phyloP scores from a whole-genome alignment of 208 protist species.

The Crithidia expoeki region DNA sequence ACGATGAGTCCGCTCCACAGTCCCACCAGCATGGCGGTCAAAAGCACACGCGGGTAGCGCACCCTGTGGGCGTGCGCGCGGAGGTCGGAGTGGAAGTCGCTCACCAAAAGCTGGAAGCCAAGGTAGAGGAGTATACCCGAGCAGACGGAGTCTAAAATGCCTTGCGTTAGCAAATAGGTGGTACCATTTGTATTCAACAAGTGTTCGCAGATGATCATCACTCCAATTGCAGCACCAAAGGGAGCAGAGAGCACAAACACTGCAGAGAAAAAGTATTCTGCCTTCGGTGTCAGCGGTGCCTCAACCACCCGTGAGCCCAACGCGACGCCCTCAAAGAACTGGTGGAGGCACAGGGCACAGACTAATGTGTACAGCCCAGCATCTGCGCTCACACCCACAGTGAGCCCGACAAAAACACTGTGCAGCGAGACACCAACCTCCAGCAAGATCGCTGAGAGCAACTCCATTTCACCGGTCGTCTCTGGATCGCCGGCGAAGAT shows the following conservation, averaged over 20 bases:
- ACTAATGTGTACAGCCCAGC: constrained; percentile 45
- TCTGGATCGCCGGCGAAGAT: constrained; percentile 7
- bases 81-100: constrained; percentile 63
- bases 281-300: constrained; percentile 31
- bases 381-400: constrained; percentile 54
- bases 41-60: constrained; percentile 12
- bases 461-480: not conserved
- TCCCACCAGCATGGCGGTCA: constrained; percentile 42
- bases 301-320: constrained; percentile 62
- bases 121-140: constrained; percentile 75
- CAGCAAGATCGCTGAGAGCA: constrained; percentile 50
- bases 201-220: constrained; percentile 32
- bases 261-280: constrained; percentile 43
- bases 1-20: constrained; percentile 51
- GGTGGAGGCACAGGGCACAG: constrained; percentile 67
- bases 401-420: constrained; percentile 71
- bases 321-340: constrained; percentile 73
- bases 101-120: constrained; percentile 53
- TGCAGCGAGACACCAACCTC: constrained; percentile 69
- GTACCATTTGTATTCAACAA: constrained; percentile 33
- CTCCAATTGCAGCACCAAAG: constrained; percentile 41
- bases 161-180: constrained; percentile 48
- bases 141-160: constrained; percentile 55
- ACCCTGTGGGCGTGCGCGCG: constrained; percentile 1
- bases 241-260: constrained; percentile 64